phyloP scores from a whole-genome alignment of 164 flowering plant species.

The Aristolochia californica region DNA sequence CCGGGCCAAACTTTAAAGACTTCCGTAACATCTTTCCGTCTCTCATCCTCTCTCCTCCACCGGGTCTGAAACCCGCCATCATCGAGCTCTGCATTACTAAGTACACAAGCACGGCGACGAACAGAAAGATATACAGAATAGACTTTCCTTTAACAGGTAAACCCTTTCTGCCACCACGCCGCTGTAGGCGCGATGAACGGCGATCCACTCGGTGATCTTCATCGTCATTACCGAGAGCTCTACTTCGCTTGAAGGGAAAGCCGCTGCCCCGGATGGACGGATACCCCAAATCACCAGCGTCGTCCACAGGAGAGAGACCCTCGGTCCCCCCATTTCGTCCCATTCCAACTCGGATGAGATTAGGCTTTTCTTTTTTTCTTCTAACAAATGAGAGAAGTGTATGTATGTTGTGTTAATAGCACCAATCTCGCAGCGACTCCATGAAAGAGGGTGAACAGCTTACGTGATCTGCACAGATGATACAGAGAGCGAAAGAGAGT shows the following conservation, averaged over 20 bases:
- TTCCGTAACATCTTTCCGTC: not conserved
- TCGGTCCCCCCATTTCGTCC: slow-evolving; percentile 3
- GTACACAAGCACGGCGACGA: slow-evolving; percentile 37
- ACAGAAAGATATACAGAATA: slow-evolving; percentile 30
- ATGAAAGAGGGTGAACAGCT: too few relatives aligned
- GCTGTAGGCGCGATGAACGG: slow-evolving; percentile 28
- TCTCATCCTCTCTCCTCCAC: not conserved
- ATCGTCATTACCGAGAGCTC: slow-evolving; percentile 5
- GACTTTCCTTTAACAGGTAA: slow-evolving; percentile 26
- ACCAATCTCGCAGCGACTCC: too few relatives aligned
- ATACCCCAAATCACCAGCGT: slow-evolving; percentile 12
- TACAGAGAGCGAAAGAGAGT: too few relatives aligned
- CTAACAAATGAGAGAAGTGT: too few relatives aligned
- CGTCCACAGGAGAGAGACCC: slow-evolving; percentile 5
- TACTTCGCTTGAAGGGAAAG: slow-evolving; percentile 9
- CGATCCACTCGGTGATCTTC: slow-evolving; percentile 25
- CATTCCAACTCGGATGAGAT: too few relatives aligned
- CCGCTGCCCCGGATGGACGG: slow-evolving; percentile 6
- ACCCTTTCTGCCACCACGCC: slow-evolving; percentile 36
- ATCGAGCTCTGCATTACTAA: slow-evolving; percentile 53
- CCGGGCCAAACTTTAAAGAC: too few relatives aligned
- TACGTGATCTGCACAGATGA: too few relatives aligned
- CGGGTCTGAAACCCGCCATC: not conserved
- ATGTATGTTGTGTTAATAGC: too few relatives aligned
- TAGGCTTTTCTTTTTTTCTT: too few relatives aligned